These are phyloP conservation scores for Clavispora santaluciae DNA, from an alignment of 805 yeast genomes.

Conservation along the genomic window DNA sequence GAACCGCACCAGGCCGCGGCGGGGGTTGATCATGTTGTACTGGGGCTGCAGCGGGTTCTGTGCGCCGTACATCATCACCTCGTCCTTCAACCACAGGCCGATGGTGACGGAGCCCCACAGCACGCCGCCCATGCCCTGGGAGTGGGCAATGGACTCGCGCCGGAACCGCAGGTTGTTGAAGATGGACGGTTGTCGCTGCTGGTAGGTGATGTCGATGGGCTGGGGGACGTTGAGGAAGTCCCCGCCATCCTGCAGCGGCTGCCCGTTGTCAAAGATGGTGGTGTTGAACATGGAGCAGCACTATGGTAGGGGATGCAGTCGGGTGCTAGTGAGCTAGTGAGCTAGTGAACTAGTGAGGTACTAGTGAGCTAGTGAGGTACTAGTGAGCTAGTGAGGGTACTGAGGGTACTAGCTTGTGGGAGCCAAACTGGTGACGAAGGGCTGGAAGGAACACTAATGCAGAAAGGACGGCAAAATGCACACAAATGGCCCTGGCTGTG, in stretches of 20 bases:
- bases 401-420: too few relatives aligned
- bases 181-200: constrained; percentile 36
- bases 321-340: neutral
- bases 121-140: constrained; percentile 97
- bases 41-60: constrained; percentile 12
- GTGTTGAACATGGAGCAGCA: constrained; percentile 37
- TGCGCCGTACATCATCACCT: constrained; percentile 56
- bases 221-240: constrained; percentile 27
- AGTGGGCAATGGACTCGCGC: constrained; percentile 89
- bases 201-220: constrained; percentile 41
- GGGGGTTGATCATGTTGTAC: constrained; percentile 28
- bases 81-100: constrained; percentile 95
- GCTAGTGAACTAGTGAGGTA: too few relatives aligned
- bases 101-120: constrained; percentile 96
- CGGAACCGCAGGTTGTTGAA: constrained; percentile 48
- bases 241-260: constrained; percentile 22
- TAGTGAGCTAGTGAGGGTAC: too few relatives aligned
- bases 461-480: too few relatives aligned
- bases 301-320: neutral
- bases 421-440: too few relatives aligned
- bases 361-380: too few relatives aligned
- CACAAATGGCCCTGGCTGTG: too few relatives aligned
- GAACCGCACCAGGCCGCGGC: constrained; percentile 35
- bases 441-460: too few relatives aligned
- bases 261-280: constrained; percentile 33